A percentile compares a stretch with the other conserved stretches of the same genome.
These are phyloP conservation scores for Diospyros lotus DNA, from an alignment of 148 eudicot species.

Conservation along the genomic window DNA sequence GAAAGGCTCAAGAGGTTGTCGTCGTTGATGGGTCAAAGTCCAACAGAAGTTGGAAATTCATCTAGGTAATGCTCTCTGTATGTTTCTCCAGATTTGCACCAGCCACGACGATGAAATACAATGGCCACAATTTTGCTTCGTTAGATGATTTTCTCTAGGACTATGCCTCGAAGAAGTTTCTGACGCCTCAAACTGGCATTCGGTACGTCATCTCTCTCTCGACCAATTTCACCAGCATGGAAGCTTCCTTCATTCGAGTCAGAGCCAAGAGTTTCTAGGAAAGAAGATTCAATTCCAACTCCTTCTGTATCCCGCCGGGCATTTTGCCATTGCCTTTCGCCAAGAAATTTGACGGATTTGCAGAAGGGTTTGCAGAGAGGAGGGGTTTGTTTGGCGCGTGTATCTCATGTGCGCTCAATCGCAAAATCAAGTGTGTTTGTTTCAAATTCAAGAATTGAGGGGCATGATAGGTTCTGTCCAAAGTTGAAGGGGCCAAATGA, in stretches of 20 bases:
- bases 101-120: conserved; percentile 7
- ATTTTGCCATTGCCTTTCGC: conserved; percentile 40
- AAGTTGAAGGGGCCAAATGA: too few species aligned
- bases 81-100: background rate
- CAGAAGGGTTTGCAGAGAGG: too few species aligned
- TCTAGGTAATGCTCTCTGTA: conserved; percentile 27
- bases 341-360: conserved; percentile 31
- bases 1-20: background rate
- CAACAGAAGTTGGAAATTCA: conserved; percentile 25
- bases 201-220: conserved; percentile 54
- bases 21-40: conserved; percentile 41
- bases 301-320: conserved; percentile 48
- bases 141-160: conserved; percentile 42
- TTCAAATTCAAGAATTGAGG: too few species aligned
- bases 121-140: conserved; percentile 13
- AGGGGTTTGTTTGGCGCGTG: too few species aligned
- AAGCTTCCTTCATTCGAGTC: conserved; percentile 41
- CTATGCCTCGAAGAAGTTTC: conserved; percentile 20
- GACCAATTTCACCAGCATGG: conserved; percentile 49
- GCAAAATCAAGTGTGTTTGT: too few species aligned
- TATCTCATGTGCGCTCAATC: too few species aligned
- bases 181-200: conserved; percentile 39
- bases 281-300: conserved; percentile 42
- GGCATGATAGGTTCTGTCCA: too few species aligned
- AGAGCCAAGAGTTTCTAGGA: conserved; percentile 39